These are phyloP conservation scores for Anacardium occidentale DNA, from an alignment of 345 rosid genomes.

Conservation along the genomic window DNA sequence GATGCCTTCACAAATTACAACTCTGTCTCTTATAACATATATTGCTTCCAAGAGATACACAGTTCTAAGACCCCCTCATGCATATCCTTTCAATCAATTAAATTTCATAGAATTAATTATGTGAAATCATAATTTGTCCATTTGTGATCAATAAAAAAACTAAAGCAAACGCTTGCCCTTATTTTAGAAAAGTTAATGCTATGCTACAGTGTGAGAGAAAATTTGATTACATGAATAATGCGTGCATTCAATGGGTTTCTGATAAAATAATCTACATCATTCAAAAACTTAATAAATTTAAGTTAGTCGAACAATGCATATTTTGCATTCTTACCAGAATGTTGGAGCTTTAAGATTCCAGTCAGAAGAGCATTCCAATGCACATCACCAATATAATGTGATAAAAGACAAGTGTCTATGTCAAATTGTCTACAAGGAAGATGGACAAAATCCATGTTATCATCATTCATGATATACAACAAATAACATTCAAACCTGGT, in stretches of 20 bases:
- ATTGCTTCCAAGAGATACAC: background rate
- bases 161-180: background rate
- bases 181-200: background rate
- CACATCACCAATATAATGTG: conserved; percentile 84
- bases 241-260: background rate
- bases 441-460: conserved; percentile 19
- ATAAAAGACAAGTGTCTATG: conserved; percentile 90
- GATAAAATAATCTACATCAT: background rate
- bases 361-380: conserved; percentile 60
- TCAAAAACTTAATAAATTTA: background rate
- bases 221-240: background rate
- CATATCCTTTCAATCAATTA: background rate
- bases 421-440: conserved; percentile 66
- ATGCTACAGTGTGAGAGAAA: background rate
- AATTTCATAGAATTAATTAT: background rate
- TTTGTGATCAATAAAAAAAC: background rate
- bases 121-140: background rate
- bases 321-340: background rate
- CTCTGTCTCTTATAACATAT: background rate
- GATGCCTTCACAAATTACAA: background rate
- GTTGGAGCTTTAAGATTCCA: background rate
- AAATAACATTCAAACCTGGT: conserved; percentile 3
- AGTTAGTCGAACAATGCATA: conserved; percentile 3
- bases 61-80: background rate
- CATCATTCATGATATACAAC: background rate